Percentiles rank a stretch among this genome's conserved stretches.
Evolutionary conservation across 768 basidiomycete species (phyloP).

Genomic region (Cubamyces lactineus): DNA sequence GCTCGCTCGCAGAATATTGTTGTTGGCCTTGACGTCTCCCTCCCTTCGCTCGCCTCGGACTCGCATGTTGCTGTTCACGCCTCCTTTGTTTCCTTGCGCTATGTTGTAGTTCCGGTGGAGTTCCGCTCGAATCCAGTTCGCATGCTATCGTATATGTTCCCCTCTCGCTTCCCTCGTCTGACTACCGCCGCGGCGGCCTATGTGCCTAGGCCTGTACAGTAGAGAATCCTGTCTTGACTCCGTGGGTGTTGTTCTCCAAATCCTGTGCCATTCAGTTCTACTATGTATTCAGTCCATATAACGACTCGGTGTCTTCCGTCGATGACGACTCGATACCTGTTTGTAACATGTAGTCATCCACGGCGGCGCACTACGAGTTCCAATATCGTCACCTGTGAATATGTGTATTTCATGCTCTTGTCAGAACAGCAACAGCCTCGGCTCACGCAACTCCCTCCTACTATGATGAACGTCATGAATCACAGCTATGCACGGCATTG

Average conservation of each 20-base stretch:
- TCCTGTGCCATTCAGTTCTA: background rate
- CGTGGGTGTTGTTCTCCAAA: background rate
- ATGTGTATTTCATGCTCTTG: too few relatives aligned
- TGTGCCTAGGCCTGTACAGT: background rate
- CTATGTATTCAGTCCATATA: background rate
- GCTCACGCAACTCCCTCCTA: too few relatives aligned
- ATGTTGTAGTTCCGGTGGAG: background rate
- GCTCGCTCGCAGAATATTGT: too few relatives aligned
- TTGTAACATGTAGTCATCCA: too few relatives aligned
- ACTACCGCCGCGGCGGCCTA: background rate
- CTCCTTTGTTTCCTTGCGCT: background rate
- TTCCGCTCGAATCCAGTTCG: constrained; percentile 1
- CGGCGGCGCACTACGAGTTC: too few relatives aligned
- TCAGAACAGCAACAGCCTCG: too few relatives aligned
- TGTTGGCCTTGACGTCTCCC: too few relatives aligned
- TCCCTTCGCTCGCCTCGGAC: background rate
- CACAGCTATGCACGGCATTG: too few relatives aligned
- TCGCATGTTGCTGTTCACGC: background rate
- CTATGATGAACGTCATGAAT: too few relatives aligned
- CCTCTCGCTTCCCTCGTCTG: background rate
- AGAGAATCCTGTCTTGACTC: background rate
- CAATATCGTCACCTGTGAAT: too few relatives aligned
- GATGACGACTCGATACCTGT: too few relatives aligned
- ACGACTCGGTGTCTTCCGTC: too few relatives aligned
- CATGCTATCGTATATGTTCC: constrained; percentile 12